Evolutionary conservation across 495 filamentous ascomycete species (phyloP).

Genomic region (Aspergillus avenaceus): DNA sequence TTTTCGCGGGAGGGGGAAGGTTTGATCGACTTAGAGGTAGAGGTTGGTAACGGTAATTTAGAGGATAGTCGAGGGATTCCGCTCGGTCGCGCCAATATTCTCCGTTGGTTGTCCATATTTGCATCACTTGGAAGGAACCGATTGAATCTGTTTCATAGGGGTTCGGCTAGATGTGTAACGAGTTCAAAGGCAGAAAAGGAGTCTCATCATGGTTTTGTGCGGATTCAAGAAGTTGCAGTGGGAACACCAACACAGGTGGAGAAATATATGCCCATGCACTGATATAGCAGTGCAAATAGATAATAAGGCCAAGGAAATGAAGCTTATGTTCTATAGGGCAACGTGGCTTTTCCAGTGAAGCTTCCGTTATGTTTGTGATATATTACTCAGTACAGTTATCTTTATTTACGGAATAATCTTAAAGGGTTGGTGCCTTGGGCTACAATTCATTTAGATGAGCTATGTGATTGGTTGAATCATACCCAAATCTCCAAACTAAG

Average conservation of each 20-base stretch:
- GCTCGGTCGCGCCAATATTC: constrained; percentile 25
- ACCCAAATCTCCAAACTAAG: not conserved
- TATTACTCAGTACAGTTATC: constrained; percentile 2
- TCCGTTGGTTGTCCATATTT: constrained; percentile 35
- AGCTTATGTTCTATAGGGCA: not conserved
- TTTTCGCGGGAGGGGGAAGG: constrained; percentile 45
- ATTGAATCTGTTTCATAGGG: not conserved
- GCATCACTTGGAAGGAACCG: not conserved
- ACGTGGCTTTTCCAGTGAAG: constrained; percentile 4
- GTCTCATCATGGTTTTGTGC: constrained; percentile 8
- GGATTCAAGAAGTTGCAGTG: too few species aligned
- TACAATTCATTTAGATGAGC: constrained; percentile 1
- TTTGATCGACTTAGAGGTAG: constrained; percentile 31
- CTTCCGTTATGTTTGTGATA: constrained; percentile 1
- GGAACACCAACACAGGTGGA: too few species aligned
- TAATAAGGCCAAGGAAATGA: too few species aligned
- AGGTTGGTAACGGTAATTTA: constrained; percentile 39
- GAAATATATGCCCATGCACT: too few species aligned
- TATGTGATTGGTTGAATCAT: constrained; percentile 3
- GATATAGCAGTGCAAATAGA: not conserved
- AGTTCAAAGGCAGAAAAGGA: not conserved
- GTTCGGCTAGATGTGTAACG: not conserved
- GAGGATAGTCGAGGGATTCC: constrained; percentile 41
- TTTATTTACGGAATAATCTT: constrained; percentile 9
- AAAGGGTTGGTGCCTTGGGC: constrained; percentile 12